phyloP scores from a whole-genome alignment of 2,329 filamentous ascomycete species.

The Botrytis porri region DNA sequence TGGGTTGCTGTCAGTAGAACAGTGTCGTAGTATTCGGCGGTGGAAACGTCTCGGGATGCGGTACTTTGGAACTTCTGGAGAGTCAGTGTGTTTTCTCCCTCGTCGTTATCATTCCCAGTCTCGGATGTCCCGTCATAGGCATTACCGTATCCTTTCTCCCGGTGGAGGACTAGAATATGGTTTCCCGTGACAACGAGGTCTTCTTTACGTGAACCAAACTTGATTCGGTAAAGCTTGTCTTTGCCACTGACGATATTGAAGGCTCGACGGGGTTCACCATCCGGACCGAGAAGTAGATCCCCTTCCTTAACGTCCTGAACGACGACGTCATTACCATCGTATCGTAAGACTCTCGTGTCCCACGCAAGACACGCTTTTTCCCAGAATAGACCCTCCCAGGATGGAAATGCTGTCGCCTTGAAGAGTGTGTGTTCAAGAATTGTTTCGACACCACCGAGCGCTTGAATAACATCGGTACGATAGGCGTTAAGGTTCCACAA shows the following conservation, averaged over 20 bases:
- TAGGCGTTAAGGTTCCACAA: slow-evolving; percentile 97
- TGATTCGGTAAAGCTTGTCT: slow-evolving; percentile 49
- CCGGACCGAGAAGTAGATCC: slow-evolving; percentile 49
- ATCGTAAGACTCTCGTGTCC: slow-evolving; percentile 45
- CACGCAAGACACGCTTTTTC: slow-evolving; percentile 52
- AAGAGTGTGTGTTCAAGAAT: slow-evolving; percentile 96
- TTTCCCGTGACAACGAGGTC: slow-evolving; percentile 50
- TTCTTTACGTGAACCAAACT: slow-evolving; percentile 41
- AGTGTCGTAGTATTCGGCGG: slow-evolving; percentile 39
- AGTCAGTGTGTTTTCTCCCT: background rate
- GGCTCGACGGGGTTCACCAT: slow-evolving; percentile 46
- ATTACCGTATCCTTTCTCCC: slow-evolving; percentile 32
- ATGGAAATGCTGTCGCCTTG: slow-evolving; percentile 94
- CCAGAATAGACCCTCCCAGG: slow-evolving; percentile 96
- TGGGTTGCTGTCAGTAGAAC: slow-evolving; percentile 48
- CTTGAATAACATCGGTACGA: slow-evolving; percentile 94
- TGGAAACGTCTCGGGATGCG: no score
- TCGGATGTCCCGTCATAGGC: no score
- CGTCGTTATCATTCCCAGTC: no score
- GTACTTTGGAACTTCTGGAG: no score
- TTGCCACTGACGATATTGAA: slow-evolving; percentile 50
- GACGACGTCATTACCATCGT: slow-evolving; percentile 45
- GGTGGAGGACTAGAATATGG: slow-evolving; percentile 48
- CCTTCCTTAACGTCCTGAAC: slow-evolving; percentile 50
- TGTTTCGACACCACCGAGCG: slow-evolving; percentile 87